Conservation (phyloP, 495 filamentous ascomycete species). For the Pseudomonodictys pantanalensis region DNA sequence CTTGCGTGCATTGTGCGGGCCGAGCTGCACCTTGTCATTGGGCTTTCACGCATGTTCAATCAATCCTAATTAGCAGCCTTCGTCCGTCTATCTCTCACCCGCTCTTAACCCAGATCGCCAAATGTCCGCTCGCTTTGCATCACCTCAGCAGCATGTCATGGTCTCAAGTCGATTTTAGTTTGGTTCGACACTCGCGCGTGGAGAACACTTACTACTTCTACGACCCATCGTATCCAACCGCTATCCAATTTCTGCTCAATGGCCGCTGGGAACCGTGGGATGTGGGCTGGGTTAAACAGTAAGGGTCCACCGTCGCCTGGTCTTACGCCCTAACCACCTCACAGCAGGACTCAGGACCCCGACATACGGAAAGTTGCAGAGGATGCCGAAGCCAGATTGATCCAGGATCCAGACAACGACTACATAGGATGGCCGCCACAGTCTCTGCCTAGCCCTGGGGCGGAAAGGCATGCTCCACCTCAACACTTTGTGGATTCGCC, state of each 20-base stretch:
- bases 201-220: conserved; percentile 26
- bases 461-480: not conserved
- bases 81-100: not conserved
- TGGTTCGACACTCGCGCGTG: conserved; percentile 16
- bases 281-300: conserved; percentile 13
- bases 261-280: conserved; percentile 21
- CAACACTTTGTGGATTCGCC: not conserved
- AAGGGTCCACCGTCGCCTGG: not conserved
- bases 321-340: not conserved
- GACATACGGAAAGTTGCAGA: conserved; percentile 6
- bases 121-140: conserved; percentile 1
- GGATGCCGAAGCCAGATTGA: conserved; percentile 11
- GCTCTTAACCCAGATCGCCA: not conserved
- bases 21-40: not conserved
- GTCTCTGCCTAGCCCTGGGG: not conserved
- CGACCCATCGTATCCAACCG: conserved; percentile 12
- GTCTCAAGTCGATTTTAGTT: conserved; percentile 13
- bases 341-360: conserved; percentile 11
- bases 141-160: conserved; percentile 22
- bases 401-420: not conserved
- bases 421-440: conserved; percentile 11
- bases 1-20: not conserved
- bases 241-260: conserved; percentile 25
- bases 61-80: not conserved
- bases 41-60: not conserved